Evolutionary conservation across 140 eudicot genomes (phyloP), one percentile per base, ranked within the genome.

Genomic region (Flaveria floridana): DNA sequence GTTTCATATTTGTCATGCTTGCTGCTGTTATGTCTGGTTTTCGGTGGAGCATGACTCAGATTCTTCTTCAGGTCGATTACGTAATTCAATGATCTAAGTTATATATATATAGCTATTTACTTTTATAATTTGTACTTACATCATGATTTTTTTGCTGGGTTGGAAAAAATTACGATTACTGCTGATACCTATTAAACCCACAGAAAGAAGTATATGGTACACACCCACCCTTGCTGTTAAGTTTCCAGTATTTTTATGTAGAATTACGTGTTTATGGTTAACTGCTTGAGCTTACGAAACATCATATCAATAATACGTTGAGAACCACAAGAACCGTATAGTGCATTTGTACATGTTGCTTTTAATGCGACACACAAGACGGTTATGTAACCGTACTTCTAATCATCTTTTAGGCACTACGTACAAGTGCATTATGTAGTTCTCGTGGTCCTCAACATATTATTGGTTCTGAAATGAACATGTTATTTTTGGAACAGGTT

Each of bases 21-120:
- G 98, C 98, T 71, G 91, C 98, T 83, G 98, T 93, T 63, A 93
- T 93, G 98, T 89, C 98, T 78, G 98, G 98, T 15, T 93, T 93
- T 44, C 89, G 97, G 42, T 93, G 95, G 98, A 86, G 88, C 73
- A 93, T 93, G 98, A 89, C 96, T 70, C 98, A 93, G 67, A 93
- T 93, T 68, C 98, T 93, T 76, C 98, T 93, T 72, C 98, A 93
- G 98, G 98, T 92, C 15, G 6, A 64, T 47, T 37, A 10, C 53
- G 5, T 61, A 3, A 46, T 21, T 18, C 69, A 56, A 16, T 25
- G 14, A 15, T 20, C 26, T 42, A 16, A 64, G 26, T 42, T 50
- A 18, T 73, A 12, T 13, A 1, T 59, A 66, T 51, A 25, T 68
- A 59, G 39, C 10, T 59, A 70, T 51, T 44, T 68, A 58, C 30